Conservation (phyloP, 164 flowering plant genomes). For the Berberis thunbergii region DNA sequence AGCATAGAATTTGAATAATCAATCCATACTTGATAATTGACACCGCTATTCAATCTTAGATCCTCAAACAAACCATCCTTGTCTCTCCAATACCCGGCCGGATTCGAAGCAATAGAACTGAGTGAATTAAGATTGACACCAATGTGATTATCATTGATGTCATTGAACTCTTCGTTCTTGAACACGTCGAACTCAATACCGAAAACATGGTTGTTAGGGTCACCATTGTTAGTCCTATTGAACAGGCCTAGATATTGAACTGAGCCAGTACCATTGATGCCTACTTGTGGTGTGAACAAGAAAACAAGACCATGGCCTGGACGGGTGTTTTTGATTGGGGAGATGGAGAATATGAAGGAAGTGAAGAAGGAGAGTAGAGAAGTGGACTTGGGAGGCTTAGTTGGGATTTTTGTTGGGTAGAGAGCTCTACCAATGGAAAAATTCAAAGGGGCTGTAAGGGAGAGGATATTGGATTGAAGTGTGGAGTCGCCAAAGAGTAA, state of each 20-base stretch:
- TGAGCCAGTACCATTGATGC: conserved; percentile 30
- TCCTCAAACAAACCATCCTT: conserved; percentile 19
- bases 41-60: conserved; percentile 42
- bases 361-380: conserved; percentile 42
- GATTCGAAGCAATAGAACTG: conserved; percentile 20
- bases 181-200: conserved; percentile 62
- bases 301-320: conserved; percentile 61
- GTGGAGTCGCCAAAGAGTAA: conserved; percentile 35
- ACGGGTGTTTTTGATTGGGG: conserved; percentile 21
- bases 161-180: conserved; percentile 40
- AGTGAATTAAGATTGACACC: conserved; percentile 52
- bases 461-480: conserved; percentile 25
- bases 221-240: conserved; percentile 29
- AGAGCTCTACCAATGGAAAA: conserved; percentile 52
- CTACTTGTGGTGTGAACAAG: conserved; percentile 33
- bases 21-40: conserved; percentile 63
- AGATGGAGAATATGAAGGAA: conserved; percentile 63
- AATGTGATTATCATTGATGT: conserved; percentile 45
- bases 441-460: conserved; percentile 32
- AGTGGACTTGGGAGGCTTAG: conserved; percentile 30
- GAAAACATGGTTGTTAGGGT: conserved; percentile 34
- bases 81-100: conserved; percentile 44
- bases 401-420: conserved; percentile 28
- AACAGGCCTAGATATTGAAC: conserved; percentile 44
- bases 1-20: conserved; percentile 33